Conservation (phyloP, 768 basidiomycete species). For the Coprinopsis marcescibilis region DNA sequence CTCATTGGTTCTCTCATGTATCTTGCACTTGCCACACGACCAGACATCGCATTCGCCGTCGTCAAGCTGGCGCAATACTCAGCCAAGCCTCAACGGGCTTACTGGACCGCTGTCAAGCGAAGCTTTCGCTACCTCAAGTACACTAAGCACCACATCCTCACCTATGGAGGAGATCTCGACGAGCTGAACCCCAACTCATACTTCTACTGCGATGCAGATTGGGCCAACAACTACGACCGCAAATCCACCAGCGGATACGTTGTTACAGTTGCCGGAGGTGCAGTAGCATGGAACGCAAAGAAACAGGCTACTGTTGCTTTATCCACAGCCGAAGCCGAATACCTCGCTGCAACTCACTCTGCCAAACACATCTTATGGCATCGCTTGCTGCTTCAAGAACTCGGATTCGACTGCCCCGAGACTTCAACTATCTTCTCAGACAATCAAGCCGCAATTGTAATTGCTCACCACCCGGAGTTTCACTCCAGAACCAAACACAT, state of each 20-base stretch:
- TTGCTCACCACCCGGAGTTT: no score
- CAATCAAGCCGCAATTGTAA: no score
- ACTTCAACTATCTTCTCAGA: no score
- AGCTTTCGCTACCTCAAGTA: constrained; percentile 12
- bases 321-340: constrained; percentile 17
- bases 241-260: constrained; percentile 22
- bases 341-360: no score
- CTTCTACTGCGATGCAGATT: constrained; percentile 15
- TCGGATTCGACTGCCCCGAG: no score
- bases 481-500: no score
- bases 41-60: constrained; percentile 29
- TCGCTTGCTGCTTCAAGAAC: no score
- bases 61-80: constrained; percentile 24
- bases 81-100: constrained; percentile 11
- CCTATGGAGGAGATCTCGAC: background rate
- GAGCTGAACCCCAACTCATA: background rate
- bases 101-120: constrained; percentile 14
- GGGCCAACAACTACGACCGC: constrained; percentile 17
- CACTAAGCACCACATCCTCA: background rate
- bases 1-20: constrained; percentile 22
- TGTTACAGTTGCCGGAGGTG: constrained; percentile 17
- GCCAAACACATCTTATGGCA: no score
- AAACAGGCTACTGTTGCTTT: constrained; percentile 18
- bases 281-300: constrained; percentile 26
- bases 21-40: constrained; percentile 15